Evolutionary conservation across 345 rosid species (phyloP).

Genomic region (Gynandropsis gynandra): DNA sequence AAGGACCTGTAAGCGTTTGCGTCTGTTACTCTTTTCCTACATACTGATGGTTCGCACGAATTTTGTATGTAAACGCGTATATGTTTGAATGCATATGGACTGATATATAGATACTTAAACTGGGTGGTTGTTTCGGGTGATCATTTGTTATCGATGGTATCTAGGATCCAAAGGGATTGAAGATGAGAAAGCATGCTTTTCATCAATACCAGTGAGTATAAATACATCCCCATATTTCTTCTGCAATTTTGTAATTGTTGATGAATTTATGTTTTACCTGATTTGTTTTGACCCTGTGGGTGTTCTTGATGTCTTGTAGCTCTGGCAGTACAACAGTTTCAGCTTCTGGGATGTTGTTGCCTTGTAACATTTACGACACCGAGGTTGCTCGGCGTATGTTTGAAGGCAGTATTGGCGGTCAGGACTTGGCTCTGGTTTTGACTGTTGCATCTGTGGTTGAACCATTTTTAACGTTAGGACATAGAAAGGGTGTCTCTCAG

Average conservation of each 20-base stretch:
- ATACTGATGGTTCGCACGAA: neutral
- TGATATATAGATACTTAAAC: constrained; percentile 4
- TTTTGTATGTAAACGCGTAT: neutral
- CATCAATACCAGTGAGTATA: constrained; percentile 69
- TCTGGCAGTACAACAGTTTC: constrained; percentile 79
- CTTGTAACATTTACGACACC: constrained; percentile 35
- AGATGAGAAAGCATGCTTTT: constrained; percentile 92
- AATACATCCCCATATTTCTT: neutral
- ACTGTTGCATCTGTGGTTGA: constrained; percentile 85
- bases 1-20: constrained; percentile 64
- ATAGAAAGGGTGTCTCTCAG: constrained; percentile 43
- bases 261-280: neutral
- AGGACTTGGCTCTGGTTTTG: constrained; percentile 39
- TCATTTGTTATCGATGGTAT: neutral
- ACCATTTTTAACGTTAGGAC: constrained; percentile 49
- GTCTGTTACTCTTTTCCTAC: constrained; percentile 2
- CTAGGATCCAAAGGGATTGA: constrained; percentile 85
- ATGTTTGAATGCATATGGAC: neutral
- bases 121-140: too few species aligned
- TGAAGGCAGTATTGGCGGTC: constrained; percentile 22
- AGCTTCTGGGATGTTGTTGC: constrained; percentile 79
- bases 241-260: neutral
- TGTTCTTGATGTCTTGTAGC: constrained; percentile 29
- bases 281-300: neutral
- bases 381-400: constrained; percentile 31